Evolutionary conservation across 768 basidiomycete genomes (phyloP).

Genomic region (Rubroboletus satanas): DNA sequence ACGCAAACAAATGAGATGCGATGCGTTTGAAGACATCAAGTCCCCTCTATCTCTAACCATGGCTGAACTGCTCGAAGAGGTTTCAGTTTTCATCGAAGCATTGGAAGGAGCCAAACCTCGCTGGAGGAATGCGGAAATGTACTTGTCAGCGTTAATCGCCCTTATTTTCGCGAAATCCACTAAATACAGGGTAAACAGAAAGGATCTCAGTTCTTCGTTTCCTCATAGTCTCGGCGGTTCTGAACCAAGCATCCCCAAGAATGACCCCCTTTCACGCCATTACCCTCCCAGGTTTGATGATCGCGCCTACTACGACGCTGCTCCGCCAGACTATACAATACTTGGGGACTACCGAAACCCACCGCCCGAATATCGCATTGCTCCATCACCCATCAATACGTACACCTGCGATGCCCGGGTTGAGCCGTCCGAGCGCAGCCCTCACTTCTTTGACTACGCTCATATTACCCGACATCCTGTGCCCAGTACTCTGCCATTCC

Average conservation of each 20-base stretch:
- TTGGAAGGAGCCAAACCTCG: slow-evolving; percentile 26
- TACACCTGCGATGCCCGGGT: slow-evolving; percentile 10
- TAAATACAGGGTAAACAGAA: slow-evolving; percentile 28
- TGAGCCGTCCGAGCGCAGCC: slow-evolving; percentile 9
- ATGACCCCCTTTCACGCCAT: slow-evolving; percentile 3
- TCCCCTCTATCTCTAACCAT: slow-evolving; percentile 28
- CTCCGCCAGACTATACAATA: slow-evolving; percentile 14
- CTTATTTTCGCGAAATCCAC: slow-evolving; percentile 24
- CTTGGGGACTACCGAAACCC: slow-evolving; percentile 13
- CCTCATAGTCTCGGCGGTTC: slow-evolving; percentile 25
- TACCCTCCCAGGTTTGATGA: slow-evolving; percentile 9
- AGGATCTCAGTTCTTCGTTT: slow-evolving; percentile 26
- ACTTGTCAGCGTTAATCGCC: slow-evolving; percentile 32
- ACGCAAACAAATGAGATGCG: slow-evolving; percentile 27
- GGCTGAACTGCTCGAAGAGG: slow-evolving; percentile 30
- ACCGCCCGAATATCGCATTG: slow-evolving; percentile 12
- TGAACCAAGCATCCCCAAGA: slow-evolving; percentile 16
- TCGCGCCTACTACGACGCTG: slow-evolving; percentile 1
- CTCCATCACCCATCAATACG: slow-evolving; percentile 8
- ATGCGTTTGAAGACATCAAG: slow-evolving; percentile 27
- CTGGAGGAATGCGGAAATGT: slow-evolving; percentile 33
- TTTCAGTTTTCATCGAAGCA: slow-evolving; percentile 28
- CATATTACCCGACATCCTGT: slow-evolving; percentile 28
- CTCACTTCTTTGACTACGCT: slow-evolving; percentile 27
- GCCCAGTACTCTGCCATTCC: slow-evolving; percentile 19